Conservation (phyloP, 805 yeast genomes). For the Metschnikowia bowlesiae region DNA sequence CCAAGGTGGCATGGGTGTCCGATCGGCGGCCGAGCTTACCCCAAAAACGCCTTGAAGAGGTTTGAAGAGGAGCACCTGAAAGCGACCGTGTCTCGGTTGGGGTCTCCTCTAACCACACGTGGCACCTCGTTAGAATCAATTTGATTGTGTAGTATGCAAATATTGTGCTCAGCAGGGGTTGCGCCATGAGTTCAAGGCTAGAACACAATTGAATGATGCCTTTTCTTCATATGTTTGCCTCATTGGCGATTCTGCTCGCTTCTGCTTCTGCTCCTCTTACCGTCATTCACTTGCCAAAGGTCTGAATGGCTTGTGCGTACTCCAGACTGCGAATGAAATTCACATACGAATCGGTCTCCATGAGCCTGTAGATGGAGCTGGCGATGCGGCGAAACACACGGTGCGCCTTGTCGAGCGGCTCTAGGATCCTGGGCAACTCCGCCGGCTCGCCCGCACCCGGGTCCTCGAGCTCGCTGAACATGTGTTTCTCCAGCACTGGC, state of each 20-base stretch:
- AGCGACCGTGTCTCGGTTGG: no score
- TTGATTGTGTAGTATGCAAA: no score
- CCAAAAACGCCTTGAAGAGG: no score
- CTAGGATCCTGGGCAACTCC: conserved; percentile 7
- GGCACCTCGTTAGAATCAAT: no score
- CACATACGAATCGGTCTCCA: conserved; percentile 72
- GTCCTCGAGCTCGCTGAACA: neutral
- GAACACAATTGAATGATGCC: no score
- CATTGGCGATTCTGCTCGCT: neutral
- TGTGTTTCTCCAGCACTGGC: conserved; percentile 6
- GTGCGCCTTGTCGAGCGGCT: conserved; percentile 6
- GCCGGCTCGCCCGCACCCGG: neutral
- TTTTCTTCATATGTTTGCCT: no score
- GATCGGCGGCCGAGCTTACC: no score
- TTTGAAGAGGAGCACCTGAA: no score
- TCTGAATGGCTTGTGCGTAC: conserved; percentile 17
- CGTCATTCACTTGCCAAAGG: neutral
- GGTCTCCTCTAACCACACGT: no score
- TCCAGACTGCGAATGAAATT: conserved; percentile 47
- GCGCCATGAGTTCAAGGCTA: no score
- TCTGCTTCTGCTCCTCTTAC: neutral
- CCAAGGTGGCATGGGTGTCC: no score
- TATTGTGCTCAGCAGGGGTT: no score
- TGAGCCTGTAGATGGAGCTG: conserved; percentile 48
- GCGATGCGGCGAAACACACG: conserved; percentile 46